Conservation (phyloP, 192 early-diverging fungal genomes). For the Coemansia umbellata region DNA sequence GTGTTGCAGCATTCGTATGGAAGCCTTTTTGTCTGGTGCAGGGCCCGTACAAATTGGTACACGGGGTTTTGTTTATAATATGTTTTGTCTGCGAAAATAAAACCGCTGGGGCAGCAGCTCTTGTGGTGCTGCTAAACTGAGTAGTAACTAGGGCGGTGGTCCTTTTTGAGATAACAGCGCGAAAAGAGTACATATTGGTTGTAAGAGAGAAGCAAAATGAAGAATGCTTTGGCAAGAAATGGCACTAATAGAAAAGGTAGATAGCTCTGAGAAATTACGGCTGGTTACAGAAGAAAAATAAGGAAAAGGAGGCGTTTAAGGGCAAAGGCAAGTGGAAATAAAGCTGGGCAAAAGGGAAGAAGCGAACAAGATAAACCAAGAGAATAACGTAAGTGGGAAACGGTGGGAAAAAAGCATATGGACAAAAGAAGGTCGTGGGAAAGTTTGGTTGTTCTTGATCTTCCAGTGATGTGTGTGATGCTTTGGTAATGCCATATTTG, state of each 20-base stretch:
- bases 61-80: not conserved
- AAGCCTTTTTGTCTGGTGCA: conserved; percentile 33
- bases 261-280: too few relatives aligned
- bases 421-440: conserved; percentile 4
- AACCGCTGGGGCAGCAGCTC: too few relatives aligned
- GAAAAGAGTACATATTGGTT: not conserved
- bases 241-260: too few relatives aligned
- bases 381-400: not conserved
- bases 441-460: conserved; percentile 8
- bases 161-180: not conserved
- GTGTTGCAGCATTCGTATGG: conserved; percentile 35
- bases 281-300: not conserved
- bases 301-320: not conserved
- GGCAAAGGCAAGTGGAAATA: not conserved
- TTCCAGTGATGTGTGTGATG: not conserved
- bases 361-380: not conserved
- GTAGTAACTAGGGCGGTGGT: not conserved
- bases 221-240: not conserved
- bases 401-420: not conserved
- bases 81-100: too few relatives aligned
- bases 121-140: too few relatives aligned
- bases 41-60: not conserved
- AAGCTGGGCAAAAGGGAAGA: not conserved
- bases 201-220: not conserved
- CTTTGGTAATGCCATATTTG: not conserved